Conservation (phyloP, 805 yeast species). For the Saturnispora bothae region DNA sequence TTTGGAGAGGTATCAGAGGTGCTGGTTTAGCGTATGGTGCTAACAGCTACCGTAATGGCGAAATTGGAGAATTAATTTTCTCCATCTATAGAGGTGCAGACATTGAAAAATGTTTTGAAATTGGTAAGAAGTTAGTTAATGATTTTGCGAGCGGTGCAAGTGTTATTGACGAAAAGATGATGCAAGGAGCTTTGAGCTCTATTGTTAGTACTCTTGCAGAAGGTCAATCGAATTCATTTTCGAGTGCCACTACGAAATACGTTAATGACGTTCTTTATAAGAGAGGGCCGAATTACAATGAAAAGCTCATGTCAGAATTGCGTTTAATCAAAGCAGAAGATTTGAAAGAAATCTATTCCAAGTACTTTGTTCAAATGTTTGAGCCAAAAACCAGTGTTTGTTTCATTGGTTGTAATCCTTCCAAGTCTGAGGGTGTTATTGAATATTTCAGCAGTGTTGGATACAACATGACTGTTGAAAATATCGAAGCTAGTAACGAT, state of each 20-base stretch:
- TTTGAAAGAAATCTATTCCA: conserved; percentile 37
- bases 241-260: conserved; percentile 59
- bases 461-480: conserved; percentile 50
- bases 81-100: conserved; percentile 79
- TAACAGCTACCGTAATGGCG: conserved; percentile 44
- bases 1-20: conserved; percentile 94
- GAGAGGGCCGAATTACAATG: conserved; percentile 60
- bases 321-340: conserved; percentile 45
- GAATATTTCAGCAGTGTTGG: conserved; percentile 41
- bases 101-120: conserved; percentile 46
- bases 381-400: conserved; percentile 43
- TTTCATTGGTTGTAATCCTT: conserved; percentile 67
- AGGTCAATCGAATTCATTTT: conserved; percentile 49
- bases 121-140: conserved; percentile 54
- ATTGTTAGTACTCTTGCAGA: conserved; percentile 66
- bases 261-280: conserved; percentile 54
- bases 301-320: conserved; percentile 41
- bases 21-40: conserved; percentile 92
- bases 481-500: conserved; percentile 30
- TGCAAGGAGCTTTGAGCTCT: conserved; percentile 68
- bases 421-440: conserved; percentile 39
- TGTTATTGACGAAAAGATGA: conserved; percentile 44
- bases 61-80: conserved; percentile 57
- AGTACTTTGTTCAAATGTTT: conserved; percentile 60
- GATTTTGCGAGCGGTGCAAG: conserved; percentile 46